Conservation (phyloP, 495 filamentous ascomycete genomes). For the Evernia prunastri region DNA sequence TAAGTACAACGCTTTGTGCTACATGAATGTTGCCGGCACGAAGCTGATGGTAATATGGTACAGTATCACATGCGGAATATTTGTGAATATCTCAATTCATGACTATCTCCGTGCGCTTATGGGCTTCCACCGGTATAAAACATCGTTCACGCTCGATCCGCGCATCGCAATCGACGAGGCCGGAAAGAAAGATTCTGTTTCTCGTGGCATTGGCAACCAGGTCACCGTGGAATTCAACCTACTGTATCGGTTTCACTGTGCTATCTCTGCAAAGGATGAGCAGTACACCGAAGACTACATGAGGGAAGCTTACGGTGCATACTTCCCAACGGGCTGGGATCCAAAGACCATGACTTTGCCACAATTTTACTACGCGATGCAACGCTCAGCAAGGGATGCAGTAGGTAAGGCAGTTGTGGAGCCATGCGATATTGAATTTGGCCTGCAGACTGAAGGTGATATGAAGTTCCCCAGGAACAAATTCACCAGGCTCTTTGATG, state of each 20-base stretch:
- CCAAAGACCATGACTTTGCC: slow-evolving; percentile 23
- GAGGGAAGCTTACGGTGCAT: slow-evolving; percentile 19
- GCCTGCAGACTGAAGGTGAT: slow-evolving; percentile 30
- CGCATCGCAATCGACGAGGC: slow-evolving; percentile 25
- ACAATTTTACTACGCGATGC: slow-evolving; percentile 28
- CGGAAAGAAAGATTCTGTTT: slow-evolving; percentile 17
- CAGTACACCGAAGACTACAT: slow-evolving; percentile 43
- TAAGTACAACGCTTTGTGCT: slow-evolving; percentile 8
- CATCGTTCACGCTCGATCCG: slow-evolving; percentile 31
- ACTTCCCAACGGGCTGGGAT: slow-evolving; percentile 25
- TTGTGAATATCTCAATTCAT: slow-evolving; percentile 33
- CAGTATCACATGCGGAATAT: slow-evolving; percentile 33
- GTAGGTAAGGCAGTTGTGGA: slow-evolving; percentile 28
- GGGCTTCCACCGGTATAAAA: slow-evolving; percentile 26
- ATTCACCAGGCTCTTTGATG: slow-evolving; percentile 36
- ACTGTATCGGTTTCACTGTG: slow-evolving; percentile 49
- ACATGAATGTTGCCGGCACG: background rate
- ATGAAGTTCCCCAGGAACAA: slow-evolving; percentile 12
- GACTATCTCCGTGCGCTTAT: slow-evolving; percentile 27
- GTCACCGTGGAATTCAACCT: slow-evolving; percentile 52
- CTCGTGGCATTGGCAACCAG: slow-evolving; percentile 44
- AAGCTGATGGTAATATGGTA: background rate
- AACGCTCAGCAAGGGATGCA: slow-evolving; percentile 27
- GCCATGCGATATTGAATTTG: slow-evolving; percentile 33
- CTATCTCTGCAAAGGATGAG: slow-evolving; percentile 41